Evolutionary conservation across 352 stramenopile species (phyloP).

Genomic region (Pythium myriotylum): DNA sequence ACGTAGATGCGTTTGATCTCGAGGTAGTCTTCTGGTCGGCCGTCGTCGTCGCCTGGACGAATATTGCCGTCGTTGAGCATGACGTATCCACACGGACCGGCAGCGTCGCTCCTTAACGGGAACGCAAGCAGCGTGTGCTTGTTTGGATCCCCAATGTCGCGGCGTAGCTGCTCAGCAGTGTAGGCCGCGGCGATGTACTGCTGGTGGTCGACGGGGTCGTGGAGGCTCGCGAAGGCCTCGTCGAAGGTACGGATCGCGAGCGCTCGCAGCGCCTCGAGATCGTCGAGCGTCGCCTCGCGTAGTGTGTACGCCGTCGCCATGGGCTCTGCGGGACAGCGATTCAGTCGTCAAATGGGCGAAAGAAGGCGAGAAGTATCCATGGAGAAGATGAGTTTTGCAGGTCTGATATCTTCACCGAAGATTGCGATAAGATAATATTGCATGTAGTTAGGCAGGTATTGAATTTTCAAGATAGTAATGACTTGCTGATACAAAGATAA

Average conservation of each 20-base stretch:
- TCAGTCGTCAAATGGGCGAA: too few species aligned
- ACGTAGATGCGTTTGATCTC: constrained; percentile 25
- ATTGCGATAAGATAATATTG: not conserved
- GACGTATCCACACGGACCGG: constrained; percentile 19
- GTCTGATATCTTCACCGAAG: too few species aligned
- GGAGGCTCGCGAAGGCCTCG: constrained; percentile 24
- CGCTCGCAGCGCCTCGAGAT: constrained; percentile 20
- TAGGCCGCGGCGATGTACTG: constrained; percentile 16
- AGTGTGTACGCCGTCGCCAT: too few species aligned
- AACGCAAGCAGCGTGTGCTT: constrained; percentile 28
- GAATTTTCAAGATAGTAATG: too few species aligned
- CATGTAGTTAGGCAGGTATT: constrained; percentile 31
- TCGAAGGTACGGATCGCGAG: constrained; percentile 32
- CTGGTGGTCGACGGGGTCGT: constrained; percentile 22
- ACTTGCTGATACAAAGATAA: too few species aligned
- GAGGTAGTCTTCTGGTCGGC: constrained; percentile 20
- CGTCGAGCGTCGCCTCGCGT: not conserved
- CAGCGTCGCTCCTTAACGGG: not conserved
- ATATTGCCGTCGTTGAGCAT: constrained; percentile 26
- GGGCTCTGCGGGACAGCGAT: too few species aligned
- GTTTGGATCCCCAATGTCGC: constrained; percentile 18
- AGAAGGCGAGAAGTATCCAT: too few species aligned
- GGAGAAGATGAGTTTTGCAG: too few species aligned
- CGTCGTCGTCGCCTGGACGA: constrained; percentile 23
- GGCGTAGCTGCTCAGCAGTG: constrained; percentile 18